These are phyloP conservation scores for Stromatinia cepivora DNA, from an alignment of 2,329 filamentous ascomycete genomes.

Conservation along the genomic window DNA sequence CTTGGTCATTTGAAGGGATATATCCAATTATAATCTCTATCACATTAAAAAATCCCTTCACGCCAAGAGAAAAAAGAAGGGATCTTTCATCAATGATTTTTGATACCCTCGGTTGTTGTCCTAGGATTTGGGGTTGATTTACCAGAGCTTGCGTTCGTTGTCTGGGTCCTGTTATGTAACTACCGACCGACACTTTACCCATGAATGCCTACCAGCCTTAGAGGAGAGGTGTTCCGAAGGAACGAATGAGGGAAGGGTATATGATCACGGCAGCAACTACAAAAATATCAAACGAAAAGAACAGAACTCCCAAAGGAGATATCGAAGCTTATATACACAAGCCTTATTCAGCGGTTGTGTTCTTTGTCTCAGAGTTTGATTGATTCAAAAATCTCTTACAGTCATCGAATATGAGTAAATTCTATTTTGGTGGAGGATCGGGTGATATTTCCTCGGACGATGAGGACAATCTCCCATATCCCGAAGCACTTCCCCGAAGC, in stretches of 20 bases:
- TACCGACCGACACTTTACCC: neutral
- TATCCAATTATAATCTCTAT: conserved; percentile 3
- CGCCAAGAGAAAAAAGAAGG: conserved; percentile 9
- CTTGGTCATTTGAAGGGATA: neutral
- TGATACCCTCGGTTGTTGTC: neutral
- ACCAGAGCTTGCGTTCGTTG: neutral
- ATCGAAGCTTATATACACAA: neutral
- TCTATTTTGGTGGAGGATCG: conserved; percentile 45
- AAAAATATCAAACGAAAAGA: conserved; percentile 6
- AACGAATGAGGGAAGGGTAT: neutral
- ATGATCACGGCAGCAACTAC: neutral
- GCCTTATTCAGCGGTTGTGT: neutral
- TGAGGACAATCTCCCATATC: conserved; percentile 80
- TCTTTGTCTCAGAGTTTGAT: neutral
- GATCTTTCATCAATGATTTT: neutral
- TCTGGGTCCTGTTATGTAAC: conserved; percentile 18
- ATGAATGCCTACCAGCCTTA: conserved; percentile 13
- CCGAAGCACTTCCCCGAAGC: conserved; percentile 74
- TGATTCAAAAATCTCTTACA: neutral
- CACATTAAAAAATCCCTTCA: neutral
- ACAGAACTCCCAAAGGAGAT: neutral
- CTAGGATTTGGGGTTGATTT: conserved; percentile 1
- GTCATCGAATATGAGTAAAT: conserved; percentile 47
- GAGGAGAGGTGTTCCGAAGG: neutral
- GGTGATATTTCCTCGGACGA: conserved; percentile 46